Evolutionary conservation across 225 moss, liverwort and hornwort genomes (phyloP), one percentile per base, ranked within the genome.

Genomic region (Asterella californica): DNA sequence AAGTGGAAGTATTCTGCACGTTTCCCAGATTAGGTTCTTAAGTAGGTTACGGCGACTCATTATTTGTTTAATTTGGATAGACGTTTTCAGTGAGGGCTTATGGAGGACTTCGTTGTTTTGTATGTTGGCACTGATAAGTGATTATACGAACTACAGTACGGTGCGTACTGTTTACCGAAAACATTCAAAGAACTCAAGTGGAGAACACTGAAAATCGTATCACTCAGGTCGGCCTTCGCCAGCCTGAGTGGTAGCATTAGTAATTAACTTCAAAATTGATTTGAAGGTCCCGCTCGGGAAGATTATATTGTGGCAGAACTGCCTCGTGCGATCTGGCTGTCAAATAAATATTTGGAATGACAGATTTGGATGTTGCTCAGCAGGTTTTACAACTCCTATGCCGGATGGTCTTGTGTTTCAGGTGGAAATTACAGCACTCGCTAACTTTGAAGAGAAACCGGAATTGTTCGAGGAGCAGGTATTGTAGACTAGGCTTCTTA

Each of bases 401-500:
- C 30, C 27, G 30, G 11, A 63, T 32, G 14, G 64, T 15, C 10
- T 19, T 50, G 74, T 49, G 60, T 76, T 49, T 49, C 77, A 84
- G 84, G 80, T 94, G 72, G 88, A 93, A 82, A 91, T 99, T 19
- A 91, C 95, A 0, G 88, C 95, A 0, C 85, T 99, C 48, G 87
- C 95, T 55, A 99, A 93, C 86, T 99, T 82, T 62, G 95, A 95
- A 83, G 95, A 95, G 71, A 95, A 95, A 62, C 91, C 92, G 74
- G 99, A 93, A 77, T 87, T 88, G 69, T 99, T 99, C 63, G 89
- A 90, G 75, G 83, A 88, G 34, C 80, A 84, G 74, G 83, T 84
- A 80, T 64, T 65, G 37, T 11, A 25, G 21, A 30, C 25, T 38
- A 2, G 10, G 32, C 36, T 34, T 36, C 21, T 57, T 36, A 27